These are phyloP conservation scores for Brachypodium distachyon DNA, from an alignment of 202 grass and related monocot genomes.

Conservation along the genomic window DNA sequence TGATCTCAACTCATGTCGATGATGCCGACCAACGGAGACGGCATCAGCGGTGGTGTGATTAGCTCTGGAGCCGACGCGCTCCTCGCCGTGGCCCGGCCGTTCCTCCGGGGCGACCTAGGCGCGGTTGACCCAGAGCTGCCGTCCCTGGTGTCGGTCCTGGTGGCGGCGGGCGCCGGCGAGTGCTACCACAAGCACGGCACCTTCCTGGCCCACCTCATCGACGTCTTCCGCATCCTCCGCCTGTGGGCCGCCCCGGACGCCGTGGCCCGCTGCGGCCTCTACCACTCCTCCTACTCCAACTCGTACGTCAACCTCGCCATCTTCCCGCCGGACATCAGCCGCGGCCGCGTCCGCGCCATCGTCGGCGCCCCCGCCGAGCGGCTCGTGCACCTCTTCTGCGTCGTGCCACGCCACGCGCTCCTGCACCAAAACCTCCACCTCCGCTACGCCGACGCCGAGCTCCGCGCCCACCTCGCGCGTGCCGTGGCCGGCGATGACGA, in stretches of 20 bases:
- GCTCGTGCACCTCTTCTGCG: too few species aligned
- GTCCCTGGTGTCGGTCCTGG: conserved; percentile 31
- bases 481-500: neutral
- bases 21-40: neutral
- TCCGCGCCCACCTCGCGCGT: conserved; percentile 28
- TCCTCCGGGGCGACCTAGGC: conserved; percentile 43
- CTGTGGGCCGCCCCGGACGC: conserved; percentile 46
- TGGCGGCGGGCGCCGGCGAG: conserved; percentile 57
- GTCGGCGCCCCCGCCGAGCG: conserved; percentile 33
- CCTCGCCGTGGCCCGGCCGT: conserved; percentile 46
- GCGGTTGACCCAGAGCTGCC: conserved; percentile 22
- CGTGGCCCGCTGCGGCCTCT: conserved; percentile 50
- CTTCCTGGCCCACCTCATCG: conserved; percentile 65
- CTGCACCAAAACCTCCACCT: conserved; percentile 56
- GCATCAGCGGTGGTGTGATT: neutral
- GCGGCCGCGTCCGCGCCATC: conserved; percentile 29
- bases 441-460: conserved; percentile 47
- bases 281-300: too few species aligned
- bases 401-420: conserved; percentile 42
- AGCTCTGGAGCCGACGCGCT: neutral
- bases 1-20: too few species aligned
- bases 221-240: conserved; percentile 49
- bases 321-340: conserved; percentile 38
- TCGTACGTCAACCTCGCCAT: conserved; percentile 82
- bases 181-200: conserved; percentile 92